Percentiles rank a stretch among this genome's conserved stretches.
These are phyloP conservation scores for Bacterosira constricta DNA, from an alignment of 108 stramenopile species.

Conservation along the genomic window DNA sequence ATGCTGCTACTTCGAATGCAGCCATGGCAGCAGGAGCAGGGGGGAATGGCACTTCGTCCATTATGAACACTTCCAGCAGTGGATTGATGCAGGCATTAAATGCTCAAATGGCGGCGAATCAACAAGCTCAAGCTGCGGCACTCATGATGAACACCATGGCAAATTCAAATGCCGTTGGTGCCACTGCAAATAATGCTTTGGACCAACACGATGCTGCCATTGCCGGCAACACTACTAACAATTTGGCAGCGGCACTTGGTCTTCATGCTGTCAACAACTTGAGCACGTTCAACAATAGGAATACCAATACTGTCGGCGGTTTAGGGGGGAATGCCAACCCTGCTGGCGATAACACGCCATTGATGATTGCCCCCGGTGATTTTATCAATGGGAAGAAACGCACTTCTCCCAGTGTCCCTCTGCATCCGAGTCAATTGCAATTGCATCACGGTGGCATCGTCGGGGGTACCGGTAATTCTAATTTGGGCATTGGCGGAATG, in stretches of 20 bases:
- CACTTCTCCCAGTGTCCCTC: constrained; percentile 29
- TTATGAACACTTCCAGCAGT: constrained; percentile 11
- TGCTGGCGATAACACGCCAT: neutral
- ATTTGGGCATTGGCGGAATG: neutral
- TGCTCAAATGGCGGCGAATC: constrained; percentile 32
- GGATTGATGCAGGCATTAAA: constrained; percentile 36
- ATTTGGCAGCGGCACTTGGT: too few species aligned
- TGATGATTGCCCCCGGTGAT: constrained; percentile 26
- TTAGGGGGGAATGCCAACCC: neutral
- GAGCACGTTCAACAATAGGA: neutral
- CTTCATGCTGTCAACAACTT: too few species aligned
- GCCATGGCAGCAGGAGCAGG: neutral
- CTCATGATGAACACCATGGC: neutral
- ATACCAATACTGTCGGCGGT: neutral
- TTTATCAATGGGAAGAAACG: constrained; percentile 43
- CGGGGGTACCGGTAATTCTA: neutral
- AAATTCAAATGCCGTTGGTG: neutral
- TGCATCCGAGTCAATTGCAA: constrained; percentile 45
- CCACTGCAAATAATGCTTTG: neutral
- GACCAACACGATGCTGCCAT: too few species aligned
- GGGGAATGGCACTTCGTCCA: neutral
- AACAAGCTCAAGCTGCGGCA: constrained; percentile 6
- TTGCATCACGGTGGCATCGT: constrained; percentile 5
- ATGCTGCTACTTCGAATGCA: neutral
- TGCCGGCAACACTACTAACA: too few species aligned